phyloP scores from a whole-genome alignment of 352 stramenopile species.

The Pythium sp. region DNA sequence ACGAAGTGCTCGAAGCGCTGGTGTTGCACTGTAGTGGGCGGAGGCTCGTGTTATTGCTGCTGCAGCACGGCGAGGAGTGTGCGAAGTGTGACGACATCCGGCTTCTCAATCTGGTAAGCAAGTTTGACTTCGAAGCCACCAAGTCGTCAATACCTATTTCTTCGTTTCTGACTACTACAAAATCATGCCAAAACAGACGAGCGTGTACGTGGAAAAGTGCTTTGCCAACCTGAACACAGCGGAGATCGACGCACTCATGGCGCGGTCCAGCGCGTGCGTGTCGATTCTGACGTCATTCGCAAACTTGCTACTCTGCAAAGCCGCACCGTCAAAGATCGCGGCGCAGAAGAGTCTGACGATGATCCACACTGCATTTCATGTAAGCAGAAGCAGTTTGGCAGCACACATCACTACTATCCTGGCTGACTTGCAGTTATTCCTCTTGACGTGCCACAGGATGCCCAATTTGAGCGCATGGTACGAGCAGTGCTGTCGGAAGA shows the following conservation, averaged over 20 bases:
- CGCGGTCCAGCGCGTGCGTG: conserved; percentile 15
- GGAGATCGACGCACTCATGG: conserved; percentile 28
- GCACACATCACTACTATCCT: no score
- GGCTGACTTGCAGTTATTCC: neutral
- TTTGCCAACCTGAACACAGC: conserved; percentile 33
- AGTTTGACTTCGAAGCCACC: neutral
- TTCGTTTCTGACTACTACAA: neutral
- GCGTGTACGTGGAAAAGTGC: conserved; percentile 63
- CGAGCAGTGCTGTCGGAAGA: conserved; percentile 7
- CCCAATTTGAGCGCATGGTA: conserved; percentile 11
- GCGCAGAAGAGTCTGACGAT: conserved; percentile 38
- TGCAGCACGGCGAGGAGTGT: conserved; percentile 28
- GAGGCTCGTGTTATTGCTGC: conserved; percentile 34
- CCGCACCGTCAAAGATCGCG: conserved; percentile 40
- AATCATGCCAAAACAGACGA: conserved; percentile 25
- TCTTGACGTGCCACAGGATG: neutral
- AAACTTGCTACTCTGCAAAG: conserved; percentile 38
- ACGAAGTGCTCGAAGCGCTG: conserved; percentile 56
- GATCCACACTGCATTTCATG: conserved; percentile 39
- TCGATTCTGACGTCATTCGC: conserved; percentile 28
- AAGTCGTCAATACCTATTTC: neutral
- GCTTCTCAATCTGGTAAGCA: conserved; percentile 47
- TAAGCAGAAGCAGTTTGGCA: conserved; percentile 8
- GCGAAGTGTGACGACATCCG: conserved; percentile 34
- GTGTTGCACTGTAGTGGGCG: conserved; percentile 49